Conservation (phyloP, 2,329 filamentous ascomycete species). For the Aspergillus hiratsukae region DNA sequence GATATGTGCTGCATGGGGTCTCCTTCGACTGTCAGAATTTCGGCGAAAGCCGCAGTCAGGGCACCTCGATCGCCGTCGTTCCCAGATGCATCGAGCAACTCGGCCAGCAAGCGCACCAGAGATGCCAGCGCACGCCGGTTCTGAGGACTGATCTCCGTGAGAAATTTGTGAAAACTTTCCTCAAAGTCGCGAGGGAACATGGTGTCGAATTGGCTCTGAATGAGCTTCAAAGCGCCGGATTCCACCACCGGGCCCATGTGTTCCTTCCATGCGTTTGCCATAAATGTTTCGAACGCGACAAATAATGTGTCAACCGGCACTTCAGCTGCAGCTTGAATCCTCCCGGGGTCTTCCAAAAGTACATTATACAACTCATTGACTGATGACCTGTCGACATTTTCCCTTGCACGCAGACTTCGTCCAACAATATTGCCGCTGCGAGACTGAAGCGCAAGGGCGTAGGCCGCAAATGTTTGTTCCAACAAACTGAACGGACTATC, state of each 20-base stretch:
- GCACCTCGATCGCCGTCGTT: conserved; percentile 89
- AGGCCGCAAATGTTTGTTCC: conserved; percentile 80
- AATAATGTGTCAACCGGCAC: conserved; percentile 80
- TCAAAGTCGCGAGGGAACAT: conserved; percentile 48
- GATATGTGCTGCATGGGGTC: conserved; percentile 81
- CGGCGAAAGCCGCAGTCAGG: conserved; percentile 81
- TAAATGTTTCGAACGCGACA: conserved; percentile 88
- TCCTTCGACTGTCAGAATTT: conserved; percentile 74
- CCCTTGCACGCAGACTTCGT: conserved; percentile 66
- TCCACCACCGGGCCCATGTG: conserved; percentile 83
- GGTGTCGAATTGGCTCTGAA: conserved; percentile 55
- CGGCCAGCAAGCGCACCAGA: conserved; percentile 78
- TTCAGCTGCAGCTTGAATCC: conserved; percentile 70
- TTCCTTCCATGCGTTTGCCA: conserved; percentile 81
- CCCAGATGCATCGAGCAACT: conserved; percentile 81
- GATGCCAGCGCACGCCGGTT: conserved; percentile 73
- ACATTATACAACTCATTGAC: conserved; percentile 90
- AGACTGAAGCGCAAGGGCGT: conserved; percentile 74
- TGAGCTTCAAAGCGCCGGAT: conserved; percentile 62
- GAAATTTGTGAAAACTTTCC: conserved; percentile 51
- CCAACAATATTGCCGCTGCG: conserved; percentile 85
- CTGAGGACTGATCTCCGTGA: conserved; percentile 53
- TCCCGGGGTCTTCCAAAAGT: conserved; percentile 76
- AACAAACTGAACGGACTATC: conserved; percentile 66
- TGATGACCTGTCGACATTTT: conserved; percentile 66